Conservation (phyloP, 306 rosid genomes). For the Hylodesmum podocarpum region DNA sequence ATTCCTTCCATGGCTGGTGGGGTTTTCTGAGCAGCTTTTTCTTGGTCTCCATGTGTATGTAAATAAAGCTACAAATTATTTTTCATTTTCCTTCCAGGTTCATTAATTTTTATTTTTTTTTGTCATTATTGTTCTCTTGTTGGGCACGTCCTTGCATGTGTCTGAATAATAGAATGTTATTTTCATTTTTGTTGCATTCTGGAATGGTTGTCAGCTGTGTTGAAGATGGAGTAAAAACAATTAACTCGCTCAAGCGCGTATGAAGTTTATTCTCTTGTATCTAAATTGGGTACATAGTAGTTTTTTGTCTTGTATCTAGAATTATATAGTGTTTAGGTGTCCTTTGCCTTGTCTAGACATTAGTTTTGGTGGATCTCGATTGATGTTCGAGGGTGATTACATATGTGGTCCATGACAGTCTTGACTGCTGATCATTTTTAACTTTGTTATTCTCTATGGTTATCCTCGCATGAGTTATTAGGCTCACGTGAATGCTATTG, state of each 20-base stretch:
- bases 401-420: slow-evolving; percentile 40
- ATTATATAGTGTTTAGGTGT: slow-evolving; percentile 32
- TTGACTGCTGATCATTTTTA: slow-evolving; percentile 31
- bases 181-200: slow-evolving; percentile 32
- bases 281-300: no score
- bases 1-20: slow-evolving; percentile 50
- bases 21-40: slow-evolving; percentile 43
- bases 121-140: not conserved
- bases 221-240: slow-evolving; percentile 34
- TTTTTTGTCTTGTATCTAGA: slow-evolving; percentile 34
- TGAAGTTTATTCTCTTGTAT: slow-evolving; percentile 40
- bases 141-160: not conserved
- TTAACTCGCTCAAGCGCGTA: slow-evolving; percentile 29
- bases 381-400: slow-evolving; percentile 32
- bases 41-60: slow-evolving; percentile 43
- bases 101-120: not conserved
- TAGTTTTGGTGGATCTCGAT: slow-evolving; percentile 27
- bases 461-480: not conserved
- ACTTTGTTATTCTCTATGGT: slow-evolving; percentile 12
- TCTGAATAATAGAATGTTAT: not conserved
- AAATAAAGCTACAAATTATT: slow-evolving; percentile 69
- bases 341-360: slow-evolving; percentile 26
- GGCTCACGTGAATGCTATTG: no score
- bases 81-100: slow-evolving; percentile 9
- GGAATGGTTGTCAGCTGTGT: slow-evolving; percentile 39